Base-by-base conservation (phyloP, 1,284 basidiomycete species). In the Boletellus sp. region DNA sequence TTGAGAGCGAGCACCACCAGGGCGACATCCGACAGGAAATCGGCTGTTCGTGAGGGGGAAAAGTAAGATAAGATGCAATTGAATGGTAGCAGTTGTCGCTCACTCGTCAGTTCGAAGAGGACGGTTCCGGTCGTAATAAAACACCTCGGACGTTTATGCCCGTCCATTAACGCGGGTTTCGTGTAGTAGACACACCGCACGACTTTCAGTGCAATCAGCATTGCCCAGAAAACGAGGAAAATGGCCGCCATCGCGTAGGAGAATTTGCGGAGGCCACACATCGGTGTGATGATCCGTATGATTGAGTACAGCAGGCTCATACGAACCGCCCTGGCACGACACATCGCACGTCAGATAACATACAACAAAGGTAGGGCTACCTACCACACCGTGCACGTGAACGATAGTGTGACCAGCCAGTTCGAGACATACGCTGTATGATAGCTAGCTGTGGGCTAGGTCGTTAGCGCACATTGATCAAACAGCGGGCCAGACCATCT, bases 241-340 rank as follows among this genome's bases (percentile, higher is more conserved):
- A 42, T 2, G 13, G 24, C 5, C 18, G 26, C 16, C 3, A 47
- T 12, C 7, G 19, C 16, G 5, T 13, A 26, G 2, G 35, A n/a
- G 8, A 43, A 8, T 16, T 47, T 47, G 15, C 19, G 50, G 11
- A 43, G n/a, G n/a, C 5, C 5, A 4, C 35, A 32, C 13, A 33
- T n/a, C 3, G 49, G 26, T 8, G 39, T n/a, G 8, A 47, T 47
- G 24, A 43, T 19, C 21, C 50, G 39, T 5, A 47, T 22, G 24
- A 16, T 38, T 3, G 50, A 51, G 36, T 35, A 47, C 6, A 44
- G 24, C 21, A 51, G 24, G 18, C 50, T 51, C 45, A 51, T 37
- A 5, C 50, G 50, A 32, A 42, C 50, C 11, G 33, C 44, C 50
- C 50, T 47, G 38, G 40, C 19, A n/a, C 41, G 18, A 19, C n/a